Evolutionary conservation across 495 filamentous ascomycete genomes (phyloP).

Genomic region (Tuber calosporum): DNA sequence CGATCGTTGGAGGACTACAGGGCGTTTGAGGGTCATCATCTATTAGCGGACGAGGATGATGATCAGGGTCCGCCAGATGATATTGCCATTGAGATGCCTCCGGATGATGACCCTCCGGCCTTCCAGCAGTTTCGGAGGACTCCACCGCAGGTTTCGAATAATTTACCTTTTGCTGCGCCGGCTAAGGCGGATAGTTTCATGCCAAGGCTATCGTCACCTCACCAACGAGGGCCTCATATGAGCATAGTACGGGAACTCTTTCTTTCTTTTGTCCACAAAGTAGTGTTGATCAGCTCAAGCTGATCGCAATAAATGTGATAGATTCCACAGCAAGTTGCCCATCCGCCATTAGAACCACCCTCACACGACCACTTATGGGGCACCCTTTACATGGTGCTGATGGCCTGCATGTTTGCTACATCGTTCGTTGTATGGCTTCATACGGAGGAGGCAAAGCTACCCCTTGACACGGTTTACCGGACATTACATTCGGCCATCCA

Average conservation of each 20-base stretch:
- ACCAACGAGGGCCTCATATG: constrained; percentile 32
- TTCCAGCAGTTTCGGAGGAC: constrained; percentile 72
- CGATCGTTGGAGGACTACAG: constrained; percentile 22
- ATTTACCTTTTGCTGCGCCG: constrained; percentile 32
- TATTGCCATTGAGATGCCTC: constrained; percentile 51
- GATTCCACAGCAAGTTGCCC: constrained; percentile 49
- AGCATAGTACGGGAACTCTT: constrained; percentile 22
- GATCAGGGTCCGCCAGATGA: constrained; percentile 54
- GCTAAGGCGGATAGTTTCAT: constrained; percentile 45
- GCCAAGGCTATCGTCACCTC: constrained; percentile 43
- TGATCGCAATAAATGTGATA: constrained; percentile 28
- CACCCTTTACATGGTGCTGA: constrained; percentile 76
- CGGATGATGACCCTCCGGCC: constrained; percentile 69
- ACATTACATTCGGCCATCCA: constrained; percentile 81
- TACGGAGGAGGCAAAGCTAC: constrained; percentile 58
- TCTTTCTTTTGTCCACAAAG: constrained; percentile 7
- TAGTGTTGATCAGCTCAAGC: constrained; percentile 25
- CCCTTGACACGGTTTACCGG: constrained; percentile 77
- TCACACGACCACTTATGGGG: constrained; percentile 82
- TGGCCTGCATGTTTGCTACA: constrained; percentile 75
- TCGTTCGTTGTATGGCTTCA: constrained; percentile 84
- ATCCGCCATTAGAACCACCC: constrained; percentile 48
- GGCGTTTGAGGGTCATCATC: constrained; percentile 16
- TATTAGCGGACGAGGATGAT: constrained; percentile 41
- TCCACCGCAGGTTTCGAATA: constrained; percentile 43